Percentiles rank a stretch among this genome's conserved stretches.
Conservation (phyloP, 75 land plant genomes). For the Chamaecyparis obtusa region DNA sequence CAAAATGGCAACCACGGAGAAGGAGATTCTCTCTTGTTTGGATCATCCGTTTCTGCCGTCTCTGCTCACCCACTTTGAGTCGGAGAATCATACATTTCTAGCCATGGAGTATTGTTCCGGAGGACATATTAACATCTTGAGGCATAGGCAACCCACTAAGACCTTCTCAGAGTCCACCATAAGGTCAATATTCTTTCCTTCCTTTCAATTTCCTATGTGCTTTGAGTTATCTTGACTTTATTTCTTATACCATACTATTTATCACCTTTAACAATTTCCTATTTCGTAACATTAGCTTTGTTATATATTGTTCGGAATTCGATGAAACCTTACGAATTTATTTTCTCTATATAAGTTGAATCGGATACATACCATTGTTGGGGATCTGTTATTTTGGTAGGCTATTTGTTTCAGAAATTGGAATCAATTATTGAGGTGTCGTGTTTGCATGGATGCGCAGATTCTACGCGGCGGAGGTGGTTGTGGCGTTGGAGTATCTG, state of each 20-base stretch:
- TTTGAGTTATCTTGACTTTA: no score
- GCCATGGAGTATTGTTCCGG: slow-evolving; percentile 34
- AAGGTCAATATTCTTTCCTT: neutral
- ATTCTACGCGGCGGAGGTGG: slow-evolving; percentile 43
- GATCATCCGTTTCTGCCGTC: slow-evolving; percentile 34
- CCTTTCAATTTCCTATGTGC: neutral
- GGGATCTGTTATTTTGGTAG: no score
- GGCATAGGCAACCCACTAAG: slow-evolving; percentile 15
- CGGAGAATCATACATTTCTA: slow-evolving; percentile 19
- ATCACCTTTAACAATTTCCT: no score
- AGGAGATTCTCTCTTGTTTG: slow-evolving; percentile 10
- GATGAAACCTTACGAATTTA: no score
- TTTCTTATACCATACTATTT: no score
- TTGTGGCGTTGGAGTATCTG: slow-evolving; percentile 35
- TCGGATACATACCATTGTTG: no score
- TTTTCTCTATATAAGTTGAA: no score
- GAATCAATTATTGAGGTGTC: neutral
- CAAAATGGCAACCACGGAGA: neutral
- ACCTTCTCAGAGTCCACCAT: neutral
- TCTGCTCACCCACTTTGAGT: slow-evolving; percentile 22
- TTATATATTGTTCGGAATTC: no score
- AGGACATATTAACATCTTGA: slow-evolving; percentile 22
- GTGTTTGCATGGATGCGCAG: slow-evolving; percentile 11
- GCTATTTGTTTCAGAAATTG: no score
- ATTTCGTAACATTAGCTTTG: no score